Conservation (phyloP, 2,329 filamentous ascomycete genomes). For the Colletotrichum spinosum region DNA sequence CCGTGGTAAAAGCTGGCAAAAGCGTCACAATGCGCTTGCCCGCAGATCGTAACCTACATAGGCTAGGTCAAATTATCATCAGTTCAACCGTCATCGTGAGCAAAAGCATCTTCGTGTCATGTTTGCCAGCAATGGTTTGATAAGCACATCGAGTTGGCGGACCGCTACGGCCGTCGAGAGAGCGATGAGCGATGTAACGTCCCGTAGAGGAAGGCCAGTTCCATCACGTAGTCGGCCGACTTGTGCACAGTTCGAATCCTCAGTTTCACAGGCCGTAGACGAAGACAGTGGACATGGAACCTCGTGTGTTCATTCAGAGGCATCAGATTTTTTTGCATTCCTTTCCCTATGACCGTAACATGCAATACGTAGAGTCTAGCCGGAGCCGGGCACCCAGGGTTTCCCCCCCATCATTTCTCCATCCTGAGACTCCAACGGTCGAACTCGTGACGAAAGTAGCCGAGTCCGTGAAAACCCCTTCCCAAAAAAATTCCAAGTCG, state of each 20-base stretch:
- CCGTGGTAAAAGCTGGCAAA: too few relatives aligned
- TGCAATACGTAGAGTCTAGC: conserved; percentile 50
- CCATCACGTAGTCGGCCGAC: too few relatives aligned
- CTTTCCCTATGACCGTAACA: conserved; percentile 62
- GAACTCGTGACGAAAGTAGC: conserved; percentile 34
- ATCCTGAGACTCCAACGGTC: conserved; percentile 41
- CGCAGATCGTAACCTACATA: too few relatives aligned
- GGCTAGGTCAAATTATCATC: too few relatives aligned
- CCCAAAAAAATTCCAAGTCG: conserved; percentile 34
- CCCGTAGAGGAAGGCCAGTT: too few relatives aligned
- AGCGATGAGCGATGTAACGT: too few relatives aligned
- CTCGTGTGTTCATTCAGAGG: conserved; percentile 36
- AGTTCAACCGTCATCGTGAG: too few relatives aligned
- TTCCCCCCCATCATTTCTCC: conserved; percentile 33
- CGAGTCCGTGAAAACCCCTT: conserved; percentile 33
- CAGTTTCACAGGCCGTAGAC: background rate
- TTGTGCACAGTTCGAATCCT: background rate
- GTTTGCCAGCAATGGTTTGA: too few relatives aligned
- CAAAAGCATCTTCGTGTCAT: too few relatives aligned
- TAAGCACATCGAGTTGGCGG: too few relatives aligned
- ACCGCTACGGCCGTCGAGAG: too few relatives aligned
- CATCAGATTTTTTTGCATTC: conserved; percentile 48
- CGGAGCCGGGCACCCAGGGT: conserved; percentile 42
- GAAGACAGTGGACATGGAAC: conserved; percentile 1
- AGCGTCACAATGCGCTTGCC: too few relatives aligned